phyloP scores from a whole-genome alignment of 2,329 filamentous ascomycete genomes.

The Colletotrichum shisoi region DNA sequence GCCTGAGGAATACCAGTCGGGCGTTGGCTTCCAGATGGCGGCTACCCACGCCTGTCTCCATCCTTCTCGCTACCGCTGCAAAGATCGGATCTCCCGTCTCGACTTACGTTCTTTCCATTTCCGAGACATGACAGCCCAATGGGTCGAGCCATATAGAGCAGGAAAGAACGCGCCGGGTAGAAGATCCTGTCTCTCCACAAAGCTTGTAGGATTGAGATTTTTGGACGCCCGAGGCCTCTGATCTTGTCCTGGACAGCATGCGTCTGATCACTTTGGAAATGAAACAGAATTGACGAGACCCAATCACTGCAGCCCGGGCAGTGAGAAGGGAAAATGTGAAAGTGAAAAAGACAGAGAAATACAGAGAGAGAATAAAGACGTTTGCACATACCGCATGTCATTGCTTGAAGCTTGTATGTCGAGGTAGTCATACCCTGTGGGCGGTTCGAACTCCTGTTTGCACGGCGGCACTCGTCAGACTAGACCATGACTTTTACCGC shows the following conservation, averaged over 20 bases:
- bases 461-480: constrained; percentile 44
- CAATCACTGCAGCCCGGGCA: constrained; percentile 17
- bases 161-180: constrained; percentile 11
- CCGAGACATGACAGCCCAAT: constrained; percentile 2
- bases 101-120: constrained; percentile 5
- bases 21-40: constrained; percentile 48
- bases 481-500: constrained; percentile 40
- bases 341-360: neutral
- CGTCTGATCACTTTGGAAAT: constrained; percentile 23
- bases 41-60: constrained; percentile 47
- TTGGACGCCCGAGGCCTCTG: constrained; percentile 10
- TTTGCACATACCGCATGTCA: constrained; percentile 63
- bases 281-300: constrained; percentile 34
- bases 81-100: constrained; percentile 22
- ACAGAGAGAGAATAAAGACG: constrained; percentile 37
- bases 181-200: constrained; percentile 9
- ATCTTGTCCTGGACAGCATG: constrained; percentile 14
- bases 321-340: neutral
- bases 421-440: constrained; percentile 64
- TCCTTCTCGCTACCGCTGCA: constrained; percentile 15
- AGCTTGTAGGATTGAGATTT: constrained; percentile 15
- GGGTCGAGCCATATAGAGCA: constrained; percentile 13
- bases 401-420: constrained; percentile 57
- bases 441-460: constrained; percentile 64
- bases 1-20: constrained; percentile 48